These are phyloP conservation scores for Raffaelea deltoideospora DNA, from an alignment of 2,329 filamentous ascomycete genomes.

Conservation along the genomic window DNA sequence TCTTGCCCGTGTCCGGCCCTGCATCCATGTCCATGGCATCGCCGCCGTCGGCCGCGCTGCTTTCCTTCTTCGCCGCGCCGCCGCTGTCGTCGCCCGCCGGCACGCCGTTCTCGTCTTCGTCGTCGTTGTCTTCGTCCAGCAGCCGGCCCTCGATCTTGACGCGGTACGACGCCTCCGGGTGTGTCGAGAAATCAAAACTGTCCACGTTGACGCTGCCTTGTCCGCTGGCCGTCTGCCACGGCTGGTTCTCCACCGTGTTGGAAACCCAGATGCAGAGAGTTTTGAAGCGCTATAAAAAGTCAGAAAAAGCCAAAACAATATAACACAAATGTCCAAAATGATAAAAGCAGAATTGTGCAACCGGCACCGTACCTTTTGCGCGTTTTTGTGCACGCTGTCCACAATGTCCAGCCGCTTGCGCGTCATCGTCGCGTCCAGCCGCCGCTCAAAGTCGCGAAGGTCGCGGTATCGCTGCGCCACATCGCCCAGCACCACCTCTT, in stretches of 20 bases:
- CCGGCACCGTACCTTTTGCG: constrained; percentile 25
- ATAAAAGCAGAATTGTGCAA: background rate
- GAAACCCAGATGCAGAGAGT: constrained; percentile 88
- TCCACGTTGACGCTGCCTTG: constrained; percentile 53
- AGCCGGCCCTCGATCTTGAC: constrained; percentile 86
- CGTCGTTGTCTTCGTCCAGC: constrained; percentile 52
- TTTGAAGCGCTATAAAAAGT: constrained; percentile 45
- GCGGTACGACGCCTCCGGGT: constrained; percentile 63
- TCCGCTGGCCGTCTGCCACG: constrained; percentile 63
- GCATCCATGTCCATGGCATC: constrained; percentile 50
- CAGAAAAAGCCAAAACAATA: constrained; percentile 3
- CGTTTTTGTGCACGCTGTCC: constrained; percentile 58
- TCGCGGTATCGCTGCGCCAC: constrained; percentile 69
- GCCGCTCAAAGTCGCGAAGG: constrained; percentile 73
- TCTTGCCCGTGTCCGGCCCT: constrained; percentile 20
- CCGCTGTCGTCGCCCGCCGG: too few species aligned
- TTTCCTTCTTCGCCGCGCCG: too few species aligned
- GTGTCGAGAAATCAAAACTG: constrained; percentile 68
- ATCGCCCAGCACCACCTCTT: constrained; percentile 68
- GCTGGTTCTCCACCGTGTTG: constrained; percentile 87
- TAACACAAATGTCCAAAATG: background rate
- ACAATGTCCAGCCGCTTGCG: constrained; percentile 85
- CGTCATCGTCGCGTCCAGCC: constrained; percentile 83
- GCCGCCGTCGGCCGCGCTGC: constrained; percentile 16
- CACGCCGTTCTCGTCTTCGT: constrained; percentile 27